Evolutionary conservation across 345 rosid genomes (phyloP).

Genomic region (Dipteronia dyeriana): DNA sequence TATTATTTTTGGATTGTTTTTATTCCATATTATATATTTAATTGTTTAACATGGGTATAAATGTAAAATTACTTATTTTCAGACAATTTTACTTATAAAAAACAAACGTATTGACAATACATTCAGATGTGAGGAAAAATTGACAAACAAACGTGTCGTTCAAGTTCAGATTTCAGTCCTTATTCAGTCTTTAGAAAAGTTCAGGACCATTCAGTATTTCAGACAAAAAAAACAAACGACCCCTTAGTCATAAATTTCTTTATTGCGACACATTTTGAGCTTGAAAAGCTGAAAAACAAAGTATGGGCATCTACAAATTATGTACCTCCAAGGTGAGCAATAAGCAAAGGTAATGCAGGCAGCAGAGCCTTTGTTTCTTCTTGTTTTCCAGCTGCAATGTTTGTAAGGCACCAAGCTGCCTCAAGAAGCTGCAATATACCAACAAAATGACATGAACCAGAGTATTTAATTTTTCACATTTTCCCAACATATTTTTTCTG

Average conservation of each 20-base stretch:
- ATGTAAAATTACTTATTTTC: too few species aligned
- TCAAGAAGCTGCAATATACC: slow-evolving; percentile 75
- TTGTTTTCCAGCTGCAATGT: slow-evolving; percentile 93
- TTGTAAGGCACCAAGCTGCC: slow-evolving; percentile 98
- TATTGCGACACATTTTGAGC: not conserved
- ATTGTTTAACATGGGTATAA: too few species aligned
- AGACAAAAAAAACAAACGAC: too few species aligned
- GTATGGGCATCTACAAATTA: not conserved
- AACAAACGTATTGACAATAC: too few species aligned
- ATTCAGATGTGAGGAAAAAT: too few species aligned
- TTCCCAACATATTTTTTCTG: not conserved
- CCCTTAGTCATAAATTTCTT: not conserved
- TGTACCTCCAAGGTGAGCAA: slow-evolving; percentile 95
- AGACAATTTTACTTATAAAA: too few species aligned
- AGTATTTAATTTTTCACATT: not conserved
- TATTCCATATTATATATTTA: too few species aligned
- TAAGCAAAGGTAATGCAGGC: slow-evolving; percentile 86
- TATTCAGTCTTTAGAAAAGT: too few species aligned
- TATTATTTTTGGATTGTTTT: too few species aligned
- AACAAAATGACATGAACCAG: slow-evolving; percentile 3
- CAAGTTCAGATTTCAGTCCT: too few species aligned
- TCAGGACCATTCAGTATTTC: too few species aligned
- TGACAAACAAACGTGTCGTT: too few species aligned
- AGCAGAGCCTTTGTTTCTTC: slow-evolving; percentile 90
- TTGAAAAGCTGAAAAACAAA: not conserved